These are phyloP conservation scores for Candida tammaniensis DNA, from an alignment of 805 yeast species.

Conservation along the genomic window DNA sequence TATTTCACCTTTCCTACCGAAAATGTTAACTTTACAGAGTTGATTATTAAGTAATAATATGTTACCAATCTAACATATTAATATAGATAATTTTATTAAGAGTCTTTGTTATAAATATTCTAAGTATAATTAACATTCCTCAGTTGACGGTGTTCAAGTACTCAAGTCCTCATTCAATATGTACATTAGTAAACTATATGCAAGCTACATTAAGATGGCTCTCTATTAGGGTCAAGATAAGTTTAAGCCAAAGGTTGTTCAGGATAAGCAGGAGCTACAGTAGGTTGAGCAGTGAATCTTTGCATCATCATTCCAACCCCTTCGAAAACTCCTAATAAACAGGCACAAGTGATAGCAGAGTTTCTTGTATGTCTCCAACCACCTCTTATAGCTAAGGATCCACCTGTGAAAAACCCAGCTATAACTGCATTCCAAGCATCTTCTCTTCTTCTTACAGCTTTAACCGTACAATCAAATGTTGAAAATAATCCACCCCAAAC, in stretches of 20 bases:
- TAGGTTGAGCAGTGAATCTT: conserved; percentile 80
- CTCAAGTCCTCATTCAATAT: conserved; percentile 5
- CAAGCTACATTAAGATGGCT: no score
- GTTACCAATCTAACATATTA: no score
- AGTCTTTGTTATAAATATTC: no score
- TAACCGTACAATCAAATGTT: conserved; percentile 91
- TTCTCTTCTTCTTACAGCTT: conserved; percentile 94
- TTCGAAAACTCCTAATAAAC: conserved; percentile 93
- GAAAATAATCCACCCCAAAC: conserved; percentile 99
- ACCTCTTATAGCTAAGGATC: conserved; percentile 96
- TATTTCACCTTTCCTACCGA: no score
- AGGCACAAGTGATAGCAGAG: conserved; percentile 96
- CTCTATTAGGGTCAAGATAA: no score
- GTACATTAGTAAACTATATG: conserved; percentile 2
- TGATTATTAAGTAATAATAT: no score
- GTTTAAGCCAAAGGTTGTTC: conserved; percentile 37
- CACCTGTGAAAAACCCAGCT: conserved; percentile 98
- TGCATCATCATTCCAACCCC: conserved; percentile 98
- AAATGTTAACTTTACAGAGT: no score
- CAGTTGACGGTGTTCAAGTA: not conserved
- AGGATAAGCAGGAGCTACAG: conserved; percentile 44
- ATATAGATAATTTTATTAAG: no score
- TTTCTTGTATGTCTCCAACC: conserved; percentile 97
- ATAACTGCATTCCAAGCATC: conserved; percentile 98
- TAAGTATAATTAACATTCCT: no score